Conservation (phyloP, 352 stramenopile genomes). For the Phytophthora sp. region DNA sequence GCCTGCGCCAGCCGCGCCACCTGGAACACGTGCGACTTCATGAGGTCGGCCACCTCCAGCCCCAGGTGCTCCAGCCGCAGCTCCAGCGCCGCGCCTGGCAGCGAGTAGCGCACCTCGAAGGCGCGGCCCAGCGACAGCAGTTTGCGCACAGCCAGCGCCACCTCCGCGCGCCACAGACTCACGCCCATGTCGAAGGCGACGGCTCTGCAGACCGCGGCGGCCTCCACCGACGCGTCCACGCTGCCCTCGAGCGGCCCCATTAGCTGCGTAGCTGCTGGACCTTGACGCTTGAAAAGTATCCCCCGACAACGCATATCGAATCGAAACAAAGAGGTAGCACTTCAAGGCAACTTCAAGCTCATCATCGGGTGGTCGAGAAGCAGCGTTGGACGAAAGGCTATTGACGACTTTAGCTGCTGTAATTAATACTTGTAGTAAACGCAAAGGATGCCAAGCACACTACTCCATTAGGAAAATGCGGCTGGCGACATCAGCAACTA, state of each 20-base stretch:
- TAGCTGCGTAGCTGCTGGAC: background rate
- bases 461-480: constrained; percentile 96
- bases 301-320: background rate
- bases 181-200: constrained; percentile 48
- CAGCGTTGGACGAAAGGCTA: too few relatives aligned
- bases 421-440: too few relatives aligned
- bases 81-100: constrained; percentile 22
- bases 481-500: constrained; percentile 96
- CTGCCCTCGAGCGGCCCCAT: constrained; percentile 10
- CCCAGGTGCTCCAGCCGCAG: constrained; percentile 45
- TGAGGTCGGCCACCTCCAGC: constrained; percentile 50
- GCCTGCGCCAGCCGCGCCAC: constrained; percentile 31
- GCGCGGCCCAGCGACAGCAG: constrained; percentile 63
- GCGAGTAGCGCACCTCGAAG: constrained; percentile 61
- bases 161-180: constrained; percentile 55
- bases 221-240: background rate
- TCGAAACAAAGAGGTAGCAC: background rate
- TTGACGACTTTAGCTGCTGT: too few relatives aligned
- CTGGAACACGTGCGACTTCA: constrained; percentile 58
- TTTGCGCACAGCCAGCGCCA: constrained; percentile 48
- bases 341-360: background rate
- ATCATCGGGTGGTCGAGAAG: background rate
- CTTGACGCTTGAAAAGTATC: background rate
- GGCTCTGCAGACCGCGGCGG: background rate
- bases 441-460: too few relatives aligned